Evolutionary conservation across 2,329 filamentous ascomycete species (phyloP), one percentile per base, ranked within the genome.

Genomic region (Pseudogymnoascus sp.): DNA sequence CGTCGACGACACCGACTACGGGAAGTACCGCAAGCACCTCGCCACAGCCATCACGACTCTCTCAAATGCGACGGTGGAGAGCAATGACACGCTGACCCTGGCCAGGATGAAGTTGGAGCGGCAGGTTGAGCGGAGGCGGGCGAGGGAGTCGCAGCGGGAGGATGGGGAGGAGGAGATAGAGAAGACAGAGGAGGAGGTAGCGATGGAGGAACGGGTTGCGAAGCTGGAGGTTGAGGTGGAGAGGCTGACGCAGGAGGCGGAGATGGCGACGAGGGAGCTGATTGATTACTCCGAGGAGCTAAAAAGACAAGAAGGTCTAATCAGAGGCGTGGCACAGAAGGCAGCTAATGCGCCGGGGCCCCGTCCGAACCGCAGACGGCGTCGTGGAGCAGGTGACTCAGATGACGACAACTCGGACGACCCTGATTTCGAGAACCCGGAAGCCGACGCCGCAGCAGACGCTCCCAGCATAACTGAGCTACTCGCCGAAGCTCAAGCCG

Each of bases 211-310:
- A 16, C 65, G 66, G 23, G 64, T 63, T 4, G 62, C 61, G 11
- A 77, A 61, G 64, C 74, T 77, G 14, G 74, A 78, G 62, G 72
- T 74, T 19, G 75, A 78, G 62, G 82, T 85, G 2, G 74, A 79
- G 14, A 71, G 73, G 3, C 74, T 83, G 67, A 87, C 83, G 1
- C 71, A 73, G 29, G 76, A 78, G 60, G 77, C 88, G 69, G 86
- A 89, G 66, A 76, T 80, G 69, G 77, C 75, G 52, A 79, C 88
- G 69, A 78, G 85, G 14, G 74, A 78, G 11, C 72, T 84, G 59
- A 81, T 89, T 63, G 86, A 89, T 72, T 77, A 77, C 7, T 76
- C 80, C 63, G 74, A 78, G 7, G 78, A 76, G 63, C 70, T 83
- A 12, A 72, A 63, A 12, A 69, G 70, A 64, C 65, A 70, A 21